phyloP scores from a whole-genome alignment of 2,329 filamentous ascomycete genomes.

The Paraphaeosphaeria sporulosa region DNA sequence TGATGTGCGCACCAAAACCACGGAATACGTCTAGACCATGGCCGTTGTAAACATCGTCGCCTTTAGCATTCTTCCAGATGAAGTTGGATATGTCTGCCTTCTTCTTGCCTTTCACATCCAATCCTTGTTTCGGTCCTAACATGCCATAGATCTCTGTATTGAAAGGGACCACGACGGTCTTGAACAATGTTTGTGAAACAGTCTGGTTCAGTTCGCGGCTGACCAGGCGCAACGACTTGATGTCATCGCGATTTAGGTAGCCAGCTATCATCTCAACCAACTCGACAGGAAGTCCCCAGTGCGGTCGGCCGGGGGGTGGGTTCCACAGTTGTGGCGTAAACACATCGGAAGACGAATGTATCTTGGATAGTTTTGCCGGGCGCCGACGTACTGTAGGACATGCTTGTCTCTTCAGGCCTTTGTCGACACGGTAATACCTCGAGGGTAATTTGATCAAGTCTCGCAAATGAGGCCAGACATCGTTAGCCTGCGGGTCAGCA shows the following conservation, averaged over 20 bases:
- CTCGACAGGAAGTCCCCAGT: conserved; percentile 63
- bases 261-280: conserved; percentile 66
- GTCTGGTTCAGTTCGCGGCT: conserved; percentile 66
- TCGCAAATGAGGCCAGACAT: conserved; percentile 47
- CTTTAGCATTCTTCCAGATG: conserved; percentile 53
- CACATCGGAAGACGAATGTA: conserved; percentile 8
- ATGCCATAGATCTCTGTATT: conserved; percentile 68
- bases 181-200: conserved; percentile 66
- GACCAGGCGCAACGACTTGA: conserved; percentile 69
- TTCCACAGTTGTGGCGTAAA: neutral
- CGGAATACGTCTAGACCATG: conserved; percentile 69
- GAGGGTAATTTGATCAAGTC: conserved; percentile 35
- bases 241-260: conserved; percentile 64
- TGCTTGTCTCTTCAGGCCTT: conserved; percentile 1
- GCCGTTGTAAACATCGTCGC: conserved; percentile 59
- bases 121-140: conserved; percentile 50
- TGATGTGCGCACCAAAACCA: conserved; percentile 67
- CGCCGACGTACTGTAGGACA: conserved; percentile 10
- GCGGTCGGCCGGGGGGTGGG: conserved; percentile 45
- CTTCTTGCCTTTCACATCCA: conserved; percentile 47
- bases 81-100: conserved; percentile 39
- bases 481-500: conserved; percentile 37
- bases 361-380: conserved; percentile 8
- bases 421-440: conserved; percentile 32
- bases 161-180: conserved; percentile 71